Evolutionary conservation across 1,139 yeast species (phyloP).

Genomic region (Pichia sp.): DNA sequence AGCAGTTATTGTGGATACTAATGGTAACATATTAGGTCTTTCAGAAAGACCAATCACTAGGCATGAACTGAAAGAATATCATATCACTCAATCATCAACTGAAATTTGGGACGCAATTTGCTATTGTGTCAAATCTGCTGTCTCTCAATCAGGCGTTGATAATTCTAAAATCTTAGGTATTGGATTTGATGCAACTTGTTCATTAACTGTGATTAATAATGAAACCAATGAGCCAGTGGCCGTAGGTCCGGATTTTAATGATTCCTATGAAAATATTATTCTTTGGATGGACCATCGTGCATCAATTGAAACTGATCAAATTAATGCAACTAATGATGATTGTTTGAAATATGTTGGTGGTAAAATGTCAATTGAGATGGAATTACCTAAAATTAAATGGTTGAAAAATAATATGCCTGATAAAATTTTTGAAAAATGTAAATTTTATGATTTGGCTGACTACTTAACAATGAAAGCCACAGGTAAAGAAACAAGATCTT

Average conservation of each 20-base stretch:
- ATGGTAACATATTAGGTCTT: constrained; percentile 75
- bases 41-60: constrained; percentile 75
- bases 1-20: constrained; percentile 81
- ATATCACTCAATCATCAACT: constrained; percentile 79
- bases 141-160: constrained; percentile 68
- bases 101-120: constrained; percentile 92
- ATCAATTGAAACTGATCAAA: constrained; percentile 69
- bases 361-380: constrained; percentile 97
- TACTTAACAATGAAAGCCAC: constrained; percentile 88
- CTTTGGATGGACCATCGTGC: constrained; percentile 99
- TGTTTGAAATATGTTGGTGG: constrained; percentile 93
- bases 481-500: constrained; percentile 77
- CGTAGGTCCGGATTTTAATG: constrained; percentile 85
- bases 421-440: constrained; percentile 53
- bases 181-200: constrained; percentile 97
- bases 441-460: constrained; percentile 90
- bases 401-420: constrained; percentile 76
- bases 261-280: constrained; percentile 71
- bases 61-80: constrained; percentile 64
- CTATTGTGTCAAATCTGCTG: constrained; percentile 66
- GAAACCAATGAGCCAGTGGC: constrained; percentile 64
- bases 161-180: constrained; percentile 67
- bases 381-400: constrained; percentile 95
- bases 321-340: constrained; percentile 74
- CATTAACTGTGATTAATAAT: constrained; percentile 74